These are phyloP conservation scores for Cyclostephanos tholiformis DNA, from an alignment of 108 stramenopile species.

Conservation along the genomic window DNA sequence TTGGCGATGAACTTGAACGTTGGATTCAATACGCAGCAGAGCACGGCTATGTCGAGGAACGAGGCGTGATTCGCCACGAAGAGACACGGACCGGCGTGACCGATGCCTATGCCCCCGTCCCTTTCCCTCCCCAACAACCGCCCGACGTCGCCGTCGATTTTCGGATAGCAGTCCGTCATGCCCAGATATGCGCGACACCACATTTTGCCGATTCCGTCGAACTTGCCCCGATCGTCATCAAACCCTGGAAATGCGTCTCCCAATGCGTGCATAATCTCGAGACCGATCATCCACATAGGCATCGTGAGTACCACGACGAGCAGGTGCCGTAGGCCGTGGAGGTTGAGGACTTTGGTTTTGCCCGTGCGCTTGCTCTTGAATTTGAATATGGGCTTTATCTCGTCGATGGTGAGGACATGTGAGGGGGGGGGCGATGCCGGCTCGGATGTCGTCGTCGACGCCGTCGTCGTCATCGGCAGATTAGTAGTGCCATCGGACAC, in stretches of 20 bases:
- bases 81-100: conserved; percentile 66
- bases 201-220: conserved; percentile 71
- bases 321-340: conserved; percentile 56
- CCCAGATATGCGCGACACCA: conserved; percentile 72
- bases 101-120: conserved; percentile 12
- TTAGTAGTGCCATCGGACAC: too few species aligned
- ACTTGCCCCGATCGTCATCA: conserved; percentile 65
- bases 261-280: conserved; percentile 44
- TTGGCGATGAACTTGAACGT: conserved; percentile 89
- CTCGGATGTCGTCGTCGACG: neutral
- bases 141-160: conserved; percentile 58
- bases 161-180: conserved; percentile 61
- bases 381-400: conserved; percentile 42
- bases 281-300: conserved; percentile 66
- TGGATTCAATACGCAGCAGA: conserved; percentile 74
- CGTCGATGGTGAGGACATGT: conserved; percentile 37
- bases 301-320: conserved; percentile 54
- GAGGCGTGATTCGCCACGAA: conserved; percentile 83
- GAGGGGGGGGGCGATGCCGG: conserved; percentile 2
- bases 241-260: conserved; percentile 44
- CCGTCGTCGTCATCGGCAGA: neutral
- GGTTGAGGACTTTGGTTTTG: conserved; percentile 65
- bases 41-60: conserved; percentile 81
- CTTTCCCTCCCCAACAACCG: conserved; percentile 19
- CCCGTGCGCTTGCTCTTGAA: conserved; percentile 26